These are phyloP conservation scores for Fusarium sp. DNA, from an alignment of 2,329 filamentous ascomycete genomes.

Conservation along the genomic window DNA sequence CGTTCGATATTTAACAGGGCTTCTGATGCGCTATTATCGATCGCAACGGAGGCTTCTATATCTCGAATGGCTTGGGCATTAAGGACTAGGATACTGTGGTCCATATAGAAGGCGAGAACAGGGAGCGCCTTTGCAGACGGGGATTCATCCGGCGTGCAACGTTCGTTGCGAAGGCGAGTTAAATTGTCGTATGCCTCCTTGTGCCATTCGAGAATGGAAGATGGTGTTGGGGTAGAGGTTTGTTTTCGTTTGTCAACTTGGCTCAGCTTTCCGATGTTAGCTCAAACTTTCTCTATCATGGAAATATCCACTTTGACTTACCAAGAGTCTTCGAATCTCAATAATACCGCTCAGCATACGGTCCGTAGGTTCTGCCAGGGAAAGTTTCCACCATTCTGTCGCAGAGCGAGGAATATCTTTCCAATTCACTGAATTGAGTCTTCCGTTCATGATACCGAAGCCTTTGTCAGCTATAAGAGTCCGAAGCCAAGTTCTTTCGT, in stretches of 20 bases:
- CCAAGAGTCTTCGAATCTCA: conserved; percentile 5
- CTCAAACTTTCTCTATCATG: rapidly evolving
- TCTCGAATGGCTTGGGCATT: conserved; percentile 13
- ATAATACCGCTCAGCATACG: conserved; percentile 17
- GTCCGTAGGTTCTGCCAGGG: conserved; percentile 9
- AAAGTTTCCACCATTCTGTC: conserved; percentile 15
- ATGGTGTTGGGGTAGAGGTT: neutral
- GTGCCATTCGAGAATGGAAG: conserved; percentile 16
- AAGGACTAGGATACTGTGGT: conserved; percentile 6
- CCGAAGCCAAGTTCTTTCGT: conserved; percentile 13
- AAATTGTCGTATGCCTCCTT: conserved; percentile 3
- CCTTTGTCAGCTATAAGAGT: conserved; percentile 18
- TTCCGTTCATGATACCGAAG: conserved; percentile 12
- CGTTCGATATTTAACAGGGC: conserved; percentile 3
- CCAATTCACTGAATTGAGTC: conserved; percentile 12
- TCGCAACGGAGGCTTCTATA: neutral
- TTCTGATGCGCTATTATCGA: neutral
- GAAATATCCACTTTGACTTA: neutral
- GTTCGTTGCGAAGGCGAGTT: neutral
- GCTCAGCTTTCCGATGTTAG: neutral
- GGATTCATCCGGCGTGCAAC: neutral
- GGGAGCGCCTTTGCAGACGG: conserved; percentile 11
- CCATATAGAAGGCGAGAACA: conserved; percentile 7
- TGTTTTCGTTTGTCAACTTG: conserved; percentile 15
- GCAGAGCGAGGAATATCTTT: conserved; percentile 9